phyloP scores from a whole-genome alignment of 2,329 filamentous ascomycete genomes.

The Epichloe gansuensis region DNA sequence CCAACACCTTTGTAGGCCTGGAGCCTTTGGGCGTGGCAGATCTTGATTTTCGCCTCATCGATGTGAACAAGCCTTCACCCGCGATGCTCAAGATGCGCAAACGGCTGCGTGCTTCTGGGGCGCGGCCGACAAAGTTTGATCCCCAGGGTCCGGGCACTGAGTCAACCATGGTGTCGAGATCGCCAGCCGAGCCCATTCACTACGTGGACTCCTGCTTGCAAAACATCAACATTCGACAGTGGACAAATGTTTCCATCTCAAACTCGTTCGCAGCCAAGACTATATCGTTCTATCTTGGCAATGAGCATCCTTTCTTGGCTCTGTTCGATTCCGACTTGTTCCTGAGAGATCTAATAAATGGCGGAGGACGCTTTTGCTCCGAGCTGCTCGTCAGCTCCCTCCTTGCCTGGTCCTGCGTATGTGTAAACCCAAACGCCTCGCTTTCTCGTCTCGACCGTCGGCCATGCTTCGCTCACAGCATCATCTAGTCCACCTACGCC shows the following conservation, averaged over 20 bases:
- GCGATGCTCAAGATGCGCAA: not conserved
- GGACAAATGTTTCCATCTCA: not conserved
- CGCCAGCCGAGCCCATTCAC: not conserved
- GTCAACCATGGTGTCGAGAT: not conserved
- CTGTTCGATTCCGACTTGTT: slow-evolving; percentile 1
- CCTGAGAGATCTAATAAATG: not conserved
- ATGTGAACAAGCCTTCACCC: not conserved
- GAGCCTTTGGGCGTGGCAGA: not conserved
- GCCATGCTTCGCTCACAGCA: not conserved
- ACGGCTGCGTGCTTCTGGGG: not conserved
- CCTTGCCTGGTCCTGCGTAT: not conserved
- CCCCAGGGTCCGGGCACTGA: not conserved
- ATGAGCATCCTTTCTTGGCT: not conserved
- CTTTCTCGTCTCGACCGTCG: not conserved
- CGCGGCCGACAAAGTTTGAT: not conserved
- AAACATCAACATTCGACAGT: not conserved
- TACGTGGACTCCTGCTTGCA: not conserved
- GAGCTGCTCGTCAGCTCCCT: slow-evolving; percentile 1
- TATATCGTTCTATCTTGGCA: slow-evolving; percentile 1
- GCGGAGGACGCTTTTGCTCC: not conserved
- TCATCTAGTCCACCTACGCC: not conserved
- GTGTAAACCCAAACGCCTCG: not conserved
- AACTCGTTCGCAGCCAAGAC: not conserved
- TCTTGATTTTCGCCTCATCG: not conserved
- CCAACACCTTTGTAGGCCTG: not conserved